phyloP scores from a whole-genome alignment of 1,139 yeast genomes.

The Yamadazyma conglobata region DNA sequence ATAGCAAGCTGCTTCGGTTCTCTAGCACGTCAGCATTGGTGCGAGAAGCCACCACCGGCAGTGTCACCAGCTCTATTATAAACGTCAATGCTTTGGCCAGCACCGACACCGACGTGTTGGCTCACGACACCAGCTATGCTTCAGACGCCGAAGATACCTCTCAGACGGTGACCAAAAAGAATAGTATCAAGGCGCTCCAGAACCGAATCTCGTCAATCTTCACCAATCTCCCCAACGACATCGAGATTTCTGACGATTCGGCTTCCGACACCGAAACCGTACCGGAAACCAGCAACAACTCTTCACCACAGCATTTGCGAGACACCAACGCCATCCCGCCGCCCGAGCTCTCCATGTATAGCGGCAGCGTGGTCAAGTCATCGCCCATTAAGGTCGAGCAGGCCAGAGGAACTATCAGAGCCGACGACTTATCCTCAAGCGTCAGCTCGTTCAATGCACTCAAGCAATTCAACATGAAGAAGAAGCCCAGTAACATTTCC shows the following conservation, averaged over 20 bases:
- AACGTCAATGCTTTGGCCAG: slow-evolving; percentile 32
- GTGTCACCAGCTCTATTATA: slow-evolving; percentile 30
- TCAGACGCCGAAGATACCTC: slow-evolving; percentile 2
- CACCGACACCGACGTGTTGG: slow-evolving; percentile 14
- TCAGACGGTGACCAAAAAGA: slow-evolving; percentile 5
- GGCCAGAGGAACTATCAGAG: slow-evolving; percentile 8
- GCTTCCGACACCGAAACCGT: slow-evolving; percentile 43
- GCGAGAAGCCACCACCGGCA: slow-evolving; percentile 17
- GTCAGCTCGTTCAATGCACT: slow-evolving; percentile 42
- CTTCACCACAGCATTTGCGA: slow-evolving; percentile 14
- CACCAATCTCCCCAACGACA: slow-evolving; percentile 47
- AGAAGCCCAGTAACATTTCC: slow-evolving; percentile 31
- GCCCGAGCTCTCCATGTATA: slow-evolving; percentile 24
- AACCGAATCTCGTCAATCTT: slow-evolving; percentile 38
- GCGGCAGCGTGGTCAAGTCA: slow-evolving; percentile 28
- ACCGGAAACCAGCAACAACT: slow-evolving; percentile 6
- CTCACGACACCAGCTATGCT: neutral
- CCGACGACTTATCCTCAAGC: slow-evolving; percentile 24
- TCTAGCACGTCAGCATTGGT: slow-evolving; percentile 20
- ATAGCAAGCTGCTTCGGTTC: slow-evolving; percentile 29
- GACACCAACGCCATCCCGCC: slow-evolving; percentile 9
- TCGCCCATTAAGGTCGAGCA: slow-evolving; percentile 30
- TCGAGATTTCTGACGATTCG: slow-evolving; percentile 47
- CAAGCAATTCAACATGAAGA: slow-evolving; percentile 22
- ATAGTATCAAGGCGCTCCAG: slow-evolving; percentile 17